Conservation (phyloP, 768 basidiomycete species). For the Suillus subaureus region DNA sequence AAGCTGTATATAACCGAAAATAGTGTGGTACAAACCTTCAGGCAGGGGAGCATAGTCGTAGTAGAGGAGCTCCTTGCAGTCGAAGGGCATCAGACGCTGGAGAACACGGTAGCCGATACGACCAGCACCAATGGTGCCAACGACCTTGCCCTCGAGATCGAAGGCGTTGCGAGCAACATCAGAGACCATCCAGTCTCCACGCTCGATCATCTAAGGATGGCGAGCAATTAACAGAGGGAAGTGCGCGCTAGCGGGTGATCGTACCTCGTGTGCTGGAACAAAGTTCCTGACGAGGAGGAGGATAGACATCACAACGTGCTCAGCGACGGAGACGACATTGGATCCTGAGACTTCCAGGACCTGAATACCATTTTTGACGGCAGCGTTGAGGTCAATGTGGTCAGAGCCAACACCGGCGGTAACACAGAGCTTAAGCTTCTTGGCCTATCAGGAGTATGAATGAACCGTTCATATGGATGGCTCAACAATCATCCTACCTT, state of each 20-base stretch:
- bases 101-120: conserved; percentile 88
- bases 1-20: neutral
- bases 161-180: conserved; percentile 80
- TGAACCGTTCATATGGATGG: conserved; percentile 5
- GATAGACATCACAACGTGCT: conserved; percentile 91
- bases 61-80: conserved; percentile 89
- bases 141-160: conserved; percentile 89
- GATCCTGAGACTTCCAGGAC: conserved; percentile 88
- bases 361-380: conserved; percentile 77
- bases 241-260: conserved; percentile 7
- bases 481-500: conserved; percentile 45
- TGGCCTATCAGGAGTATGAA: conserved; percentile 50
- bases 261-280: conserved; percentile 80
- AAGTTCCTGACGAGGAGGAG: conserved; percentile 91
- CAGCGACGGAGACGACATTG: conserved; percentile 90
- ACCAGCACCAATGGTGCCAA: conserved; percentile 86
- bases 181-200: conserved; percentile 87
- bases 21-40: conserved; percentile 40
- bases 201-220: conserved; percentile 68
- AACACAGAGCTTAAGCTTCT: conserved; percentile 87
- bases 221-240: neutral
- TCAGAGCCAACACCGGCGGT: conserved; percentile 93
- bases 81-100: conserved; percentile 78
- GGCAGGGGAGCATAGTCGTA: conserved; percentile 83
- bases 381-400: conserved; percentile 88